phyloP scores from a whole-genome alignment of 306 rosid genomes.

The Hippophae tibetana region DNA sequence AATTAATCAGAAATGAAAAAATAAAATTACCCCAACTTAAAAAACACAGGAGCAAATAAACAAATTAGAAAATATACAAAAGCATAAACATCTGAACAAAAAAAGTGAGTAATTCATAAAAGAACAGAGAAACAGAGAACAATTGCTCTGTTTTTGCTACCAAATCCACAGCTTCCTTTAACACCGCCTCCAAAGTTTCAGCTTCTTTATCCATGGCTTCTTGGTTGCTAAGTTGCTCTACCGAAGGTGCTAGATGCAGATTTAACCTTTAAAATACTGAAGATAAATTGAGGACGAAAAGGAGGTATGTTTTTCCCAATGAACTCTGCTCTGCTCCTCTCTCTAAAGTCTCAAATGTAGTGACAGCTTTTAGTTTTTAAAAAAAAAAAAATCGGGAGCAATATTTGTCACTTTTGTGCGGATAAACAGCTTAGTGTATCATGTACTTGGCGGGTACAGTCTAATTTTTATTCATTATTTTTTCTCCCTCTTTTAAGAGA shows the following conservation, averaged over 20 bases:
- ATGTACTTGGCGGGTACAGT: conserved; percentile 24
- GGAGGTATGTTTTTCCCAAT: conserved; percentile 6
- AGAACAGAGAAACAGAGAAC: conserved; percentile 6
- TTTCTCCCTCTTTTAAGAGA: neutral
- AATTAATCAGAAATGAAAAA: neutral
- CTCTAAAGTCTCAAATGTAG: conserved; percentile 6
- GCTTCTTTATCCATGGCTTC: conserved; percentile 34
- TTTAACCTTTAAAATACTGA: neutral
- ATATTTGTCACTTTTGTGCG: conserved; percentile 1
- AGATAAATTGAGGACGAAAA: conserved; percentile 1
- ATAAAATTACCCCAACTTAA: neutral
- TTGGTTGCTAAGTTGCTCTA: neutral
- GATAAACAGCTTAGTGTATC: conserved; percentile 14
- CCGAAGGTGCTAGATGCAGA: neutral
- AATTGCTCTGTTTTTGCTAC: conserved; percentile 32
- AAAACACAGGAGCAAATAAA: neutral
- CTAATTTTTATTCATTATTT: neutral
- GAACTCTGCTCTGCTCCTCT: neutral
- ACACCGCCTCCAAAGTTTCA: conserved; percentile 50
- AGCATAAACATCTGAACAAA: neutral
- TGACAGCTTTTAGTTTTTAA: conserved; percentile 14
- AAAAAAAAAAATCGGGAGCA: too few relatives aligned
- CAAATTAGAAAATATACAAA: neutral
- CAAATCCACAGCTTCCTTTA: conserved; percentile 79
- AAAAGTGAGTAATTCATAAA: neutral